phyloP scores from a whole-genome alignment of 352 stramenopile genomes.

The Pythium utonaiense region DNA sequence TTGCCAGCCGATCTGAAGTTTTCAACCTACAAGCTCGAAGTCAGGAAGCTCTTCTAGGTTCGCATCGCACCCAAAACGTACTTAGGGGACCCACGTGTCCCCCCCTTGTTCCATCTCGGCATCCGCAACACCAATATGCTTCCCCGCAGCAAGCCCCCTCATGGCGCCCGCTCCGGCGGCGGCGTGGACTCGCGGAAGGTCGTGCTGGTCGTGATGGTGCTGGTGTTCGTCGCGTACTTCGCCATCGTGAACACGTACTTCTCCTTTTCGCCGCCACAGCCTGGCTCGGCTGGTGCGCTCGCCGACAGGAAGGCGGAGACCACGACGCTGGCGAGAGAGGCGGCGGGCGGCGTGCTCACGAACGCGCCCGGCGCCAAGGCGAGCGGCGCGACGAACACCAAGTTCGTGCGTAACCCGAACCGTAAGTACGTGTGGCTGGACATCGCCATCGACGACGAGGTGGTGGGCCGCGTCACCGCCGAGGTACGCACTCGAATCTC shows the following conservation, averaged over 20 bases:
- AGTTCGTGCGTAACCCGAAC: conserved; percentile 53
- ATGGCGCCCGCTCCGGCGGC: conserved; percentile 1
- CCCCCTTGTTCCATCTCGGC: neutral
- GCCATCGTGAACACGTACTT: conserved; percentile 65
- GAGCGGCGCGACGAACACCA: conserved; percentile 1
- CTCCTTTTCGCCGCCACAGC: conserved; percentile 23
- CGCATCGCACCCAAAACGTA: neutral
- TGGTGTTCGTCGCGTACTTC: conserved; percentile 69
- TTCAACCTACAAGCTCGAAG: neutral
- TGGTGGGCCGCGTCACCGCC: conserved; percentile 64
- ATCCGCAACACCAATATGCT: conserved; percentile 22
- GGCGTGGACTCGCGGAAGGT: conserved; percentile 46
- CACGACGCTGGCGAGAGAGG: conserved; percentile 2
- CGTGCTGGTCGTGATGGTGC: conserved; percentile 45
- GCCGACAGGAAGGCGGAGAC: neutral
- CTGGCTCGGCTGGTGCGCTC: conserved; percentile 3
- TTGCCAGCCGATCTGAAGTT: neutral
- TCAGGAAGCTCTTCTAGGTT: too few relatives aligned
- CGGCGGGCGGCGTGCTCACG: neutral
- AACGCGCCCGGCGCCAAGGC: neutral
- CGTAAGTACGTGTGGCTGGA: conserved; percentile 87
- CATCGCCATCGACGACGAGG: conserved; percentile 71
- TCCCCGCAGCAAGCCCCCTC: conserved; percentile 24
- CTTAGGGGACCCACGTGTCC: neutral
- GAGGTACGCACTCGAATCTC: too few relatives aligned